Base-by-base conservation (phyloP, 306 rosid species). In the Lathyrus sativus region DNA sequence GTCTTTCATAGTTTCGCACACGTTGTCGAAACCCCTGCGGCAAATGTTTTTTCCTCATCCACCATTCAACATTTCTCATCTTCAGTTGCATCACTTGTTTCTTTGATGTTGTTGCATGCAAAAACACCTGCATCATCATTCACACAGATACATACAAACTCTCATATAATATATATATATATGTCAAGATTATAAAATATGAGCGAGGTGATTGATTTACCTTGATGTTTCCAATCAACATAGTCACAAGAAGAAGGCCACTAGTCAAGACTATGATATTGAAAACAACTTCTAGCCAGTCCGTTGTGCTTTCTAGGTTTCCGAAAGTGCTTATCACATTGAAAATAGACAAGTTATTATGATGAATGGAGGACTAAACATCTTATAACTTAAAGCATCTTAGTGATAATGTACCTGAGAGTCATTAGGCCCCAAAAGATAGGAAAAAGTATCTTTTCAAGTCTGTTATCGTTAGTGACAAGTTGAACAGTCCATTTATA, bases 401-500 rank as follows among this genome's bases (percentile, higher is more conserved):
- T 31, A 35, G 39, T 6, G 9, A 35, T 35, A 19, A 14, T 10
- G 42, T 81, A 82, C 97, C 97, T 91, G 14, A 91, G 95, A 61
- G 97, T 91, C 97, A 91, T 91, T 8, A 91, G 85, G 76, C 97
- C 97, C 97, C 97, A 91, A 71, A 89, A 91, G 79, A 91, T 89
- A 29, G 97, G 97, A 54, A 91, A 91, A n/a, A 91, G 95, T 12
- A 91, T 85, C 75, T 91, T 91, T 38, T 91, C 97, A 77, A 91
- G 76, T 12, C 97, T 86, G 26, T 73, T 91, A 11, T 77, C 83
- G 13, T 91, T 91, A 35, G 87, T 83, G 72, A 91, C 88, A 42
- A 91, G 93, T 69, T 91, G 97, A 82, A 91, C 87, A 10, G 95
- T 91, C 97, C 97, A 91, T 61, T 64, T 74, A 79, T 85, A 91